Percentiles rank a stretch among this genome's conserved stretches.
These are phyloP conservation scores for Aspergillus candidus DNA, from an alignment of 2,329 filamentous ascomycete genomes.

Conservation along the genomic window DNA sequence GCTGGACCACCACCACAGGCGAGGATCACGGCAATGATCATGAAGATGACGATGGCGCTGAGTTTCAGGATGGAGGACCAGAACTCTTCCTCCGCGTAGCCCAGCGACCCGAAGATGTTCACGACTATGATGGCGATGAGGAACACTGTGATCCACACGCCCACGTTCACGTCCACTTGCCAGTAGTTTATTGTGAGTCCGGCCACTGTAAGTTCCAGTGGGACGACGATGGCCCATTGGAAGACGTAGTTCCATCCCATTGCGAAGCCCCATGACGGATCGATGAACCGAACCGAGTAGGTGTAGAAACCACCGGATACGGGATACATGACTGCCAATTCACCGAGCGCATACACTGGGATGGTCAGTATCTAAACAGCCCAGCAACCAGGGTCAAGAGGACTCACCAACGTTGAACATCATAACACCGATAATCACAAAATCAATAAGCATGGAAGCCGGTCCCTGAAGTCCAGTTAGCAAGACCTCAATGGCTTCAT, in stretches of 20 bases:
- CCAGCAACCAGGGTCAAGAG: neutral
- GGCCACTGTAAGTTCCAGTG: slow-evolving; percentile 64
- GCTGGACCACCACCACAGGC: slow-evolving; percentile 25
- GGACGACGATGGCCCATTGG: slow-evolving; percentile 77
- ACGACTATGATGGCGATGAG: slow-evolving; percentile 46
- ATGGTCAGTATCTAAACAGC: slow-evolving; percentile 14
- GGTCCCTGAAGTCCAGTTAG: slow-evolving; percentile 2
- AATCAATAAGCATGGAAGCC: slow-evolving; percentile 31
- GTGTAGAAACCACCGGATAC: slow-evolving; percentile 56
- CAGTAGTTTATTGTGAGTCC: slow-evolving; percentile 51
- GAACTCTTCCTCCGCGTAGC: slow-evolving; percentile 29
- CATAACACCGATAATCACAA: slow-evolving; percentile 53
- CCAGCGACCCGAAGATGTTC: slow-evolving; percentile 53
- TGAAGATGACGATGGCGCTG: slow-evolving; percentile 19
- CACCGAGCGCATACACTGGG: slow-evolving; percentile 54
- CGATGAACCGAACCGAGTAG: slow-evolving; percentile 56
- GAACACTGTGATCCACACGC: slow-evolving; percentile 54
- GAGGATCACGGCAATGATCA: slow-evolving; percentile 25
- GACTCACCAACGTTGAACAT: slow-evolving; percentile 38
- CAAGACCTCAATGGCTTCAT: no score
- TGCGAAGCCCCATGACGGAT: slow-evolving; percentile 51
- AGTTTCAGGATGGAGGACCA: slow-evolving; percentile 20
- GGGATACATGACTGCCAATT: slow-evolving; percentile 57
- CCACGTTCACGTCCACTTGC: slow-evolving; percentile 44
- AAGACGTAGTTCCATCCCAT: slow-evolving; percentile 60